Evolutionary conservation across 2,329 filamentous ascomycete species (phyloP).

Genomic region (Sclerotinia sclerotiorum): DNA sequence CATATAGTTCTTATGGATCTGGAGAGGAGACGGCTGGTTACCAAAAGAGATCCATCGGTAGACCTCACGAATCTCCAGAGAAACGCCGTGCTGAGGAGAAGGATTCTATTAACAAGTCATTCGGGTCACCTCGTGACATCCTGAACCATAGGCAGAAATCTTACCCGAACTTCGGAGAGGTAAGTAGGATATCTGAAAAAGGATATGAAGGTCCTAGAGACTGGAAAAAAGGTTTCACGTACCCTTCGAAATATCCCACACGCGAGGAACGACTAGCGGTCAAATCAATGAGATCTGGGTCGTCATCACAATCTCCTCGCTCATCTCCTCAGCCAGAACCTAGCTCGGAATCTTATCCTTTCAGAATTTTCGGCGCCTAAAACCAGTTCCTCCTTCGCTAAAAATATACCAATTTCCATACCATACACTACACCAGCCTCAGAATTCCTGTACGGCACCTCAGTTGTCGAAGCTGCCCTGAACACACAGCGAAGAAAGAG

Average conservation of each 20-base stretch:
- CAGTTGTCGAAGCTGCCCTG: conserved; percentile 77
- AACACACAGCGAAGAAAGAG: conserved; percentile 52
- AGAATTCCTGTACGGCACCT: conserved; percentile 85
- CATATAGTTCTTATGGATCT: background rate
- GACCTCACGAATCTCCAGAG: background rate
- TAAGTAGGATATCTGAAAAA: background rate
- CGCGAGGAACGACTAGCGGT: conserved; percentile 7
- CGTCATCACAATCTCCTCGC: background rate
- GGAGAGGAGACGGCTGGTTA: background rate
- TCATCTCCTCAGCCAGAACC: background rate
- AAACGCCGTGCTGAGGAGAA: background rate
- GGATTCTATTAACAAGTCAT: background rate
- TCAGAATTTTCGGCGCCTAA: background rate
- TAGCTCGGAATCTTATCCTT: background rate
- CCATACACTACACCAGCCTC: conserved; percentile 83
- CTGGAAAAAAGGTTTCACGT: background rate
- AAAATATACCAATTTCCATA: conserved; percentile 44
- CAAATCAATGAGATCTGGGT: background rate
- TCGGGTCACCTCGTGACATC: background rate
- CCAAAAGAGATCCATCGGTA: background rate
- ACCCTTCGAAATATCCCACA: conserved; percentile 4
- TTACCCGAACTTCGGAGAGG: background rate
- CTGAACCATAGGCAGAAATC: background rate
- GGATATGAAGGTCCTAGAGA: background rate
- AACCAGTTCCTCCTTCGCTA: conserved; percentile 27